Evolutionary conservation across 2,329 filamentous ascomycete species (phyloP).

Genomic region (Neofusicoccum sp.): DNA sequence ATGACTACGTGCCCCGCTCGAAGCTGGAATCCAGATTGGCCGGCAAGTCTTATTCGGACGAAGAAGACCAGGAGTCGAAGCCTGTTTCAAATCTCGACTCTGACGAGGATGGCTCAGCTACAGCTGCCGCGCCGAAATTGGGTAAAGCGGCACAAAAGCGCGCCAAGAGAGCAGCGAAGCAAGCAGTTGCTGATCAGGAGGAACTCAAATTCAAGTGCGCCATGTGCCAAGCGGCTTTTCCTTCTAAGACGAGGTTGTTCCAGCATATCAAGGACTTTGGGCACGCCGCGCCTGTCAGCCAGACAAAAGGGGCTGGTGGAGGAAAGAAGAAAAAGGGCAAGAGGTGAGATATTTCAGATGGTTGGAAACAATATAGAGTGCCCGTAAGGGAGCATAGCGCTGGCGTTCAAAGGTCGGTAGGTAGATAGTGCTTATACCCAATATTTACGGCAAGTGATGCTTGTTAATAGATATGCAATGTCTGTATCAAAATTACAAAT

Average conservation of each 20-base stretch:
- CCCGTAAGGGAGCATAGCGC: background rate
- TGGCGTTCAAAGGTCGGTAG: background rate
- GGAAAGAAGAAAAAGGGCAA: conserved; percentile 24
- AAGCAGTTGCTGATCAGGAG: conserved; percentile 30
- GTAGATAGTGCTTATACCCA: conserved; percentile 9
- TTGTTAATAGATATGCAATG: no score
- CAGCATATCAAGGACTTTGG: conserved; percentile 65
- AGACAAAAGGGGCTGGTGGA: conserved; percentile 13
- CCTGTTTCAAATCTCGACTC: background rate
- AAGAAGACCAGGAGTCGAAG: background rate
- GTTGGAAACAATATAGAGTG: background rate
- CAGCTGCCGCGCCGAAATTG: conserved; percentile 34
- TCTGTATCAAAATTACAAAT: no score
- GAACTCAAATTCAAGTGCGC: conserved; percentile 65
- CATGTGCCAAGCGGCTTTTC: conserved; percentile 75
- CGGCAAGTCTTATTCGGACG: conserved; percentile 13
- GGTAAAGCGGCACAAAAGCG: conserved; percentile 51
- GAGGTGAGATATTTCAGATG: background rate
- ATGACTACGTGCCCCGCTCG: conserved; percentile 37
- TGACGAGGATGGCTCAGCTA: conserved; percentile 18
- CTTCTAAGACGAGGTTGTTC: conserved; percentile 70
- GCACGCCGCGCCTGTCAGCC: conserved; percentile 58
- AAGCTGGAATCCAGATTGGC: conserved; percentile 36
- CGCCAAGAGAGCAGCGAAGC: conserved; percentile 46
- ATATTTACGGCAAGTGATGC: no score